phyloP scores from a whole-genome alignment of 2,329 filamentous ascomycete species.

The Triangularia setosa region DNA sequence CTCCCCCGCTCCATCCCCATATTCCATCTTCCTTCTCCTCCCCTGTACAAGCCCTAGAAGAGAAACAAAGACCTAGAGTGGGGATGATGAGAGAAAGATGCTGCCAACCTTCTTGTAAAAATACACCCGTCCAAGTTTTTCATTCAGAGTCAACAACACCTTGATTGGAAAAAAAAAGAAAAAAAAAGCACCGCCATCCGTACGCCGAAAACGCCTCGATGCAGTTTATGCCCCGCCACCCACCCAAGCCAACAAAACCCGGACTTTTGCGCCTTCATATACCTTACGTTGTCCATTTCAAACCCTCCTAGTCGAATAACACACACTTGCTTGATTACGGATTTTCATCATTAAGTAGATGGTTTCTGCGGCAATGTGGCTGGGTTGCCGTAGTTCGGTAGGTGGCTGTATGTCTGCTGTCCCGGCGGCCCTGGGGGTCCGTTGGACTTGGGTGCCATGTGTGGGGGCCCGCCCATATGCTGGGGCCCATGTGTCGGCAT shows the following conservation, averaged over 20 bases:
- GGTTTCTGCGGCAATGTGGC: slow-evolving; percentile 59
- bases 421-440: slow-evolving; percentile 37
- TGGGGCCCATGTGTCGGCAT: slow-evolving; percentile 33
- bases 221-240: slow-evolving; percentile 14
- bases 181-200: not conserved
- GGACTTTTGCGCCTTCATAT: not conserved
- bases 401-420: slow-evolving; percentile 47
- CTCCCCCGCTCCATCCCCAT: not conserved
- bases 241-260: not conserved
- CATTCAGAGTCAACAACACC: not conserved
- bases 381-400: slow-evolving; percentile 57
- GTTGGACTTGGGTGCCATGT: slow-evolving; percentile 45
- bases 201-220: slow-evolving; percentile 24
- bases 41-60: not conserved
- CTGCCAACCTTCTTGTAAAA: not conserved
- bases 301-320: not conserved
- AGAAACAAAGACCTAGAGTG: not conserved
- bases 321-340: slow-evolving; percentile 13
- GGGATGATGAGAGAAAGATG: not conserved
- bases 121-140: not conserved
- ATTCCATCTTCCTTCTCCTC: not conserved
- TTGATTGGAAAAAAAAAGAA: not conserved
- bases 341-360: slow-evolving; percentile 32
- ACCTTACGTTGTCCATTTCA: not conserved
- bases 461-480: slow-evolving; percentile 33